Evolutionary conservation across 2,329 filamentous ascomycete species (phyloP), one percentile per base, ranked within the genome.

Genomic region (Trichoderma afroharzianum): DNA sequence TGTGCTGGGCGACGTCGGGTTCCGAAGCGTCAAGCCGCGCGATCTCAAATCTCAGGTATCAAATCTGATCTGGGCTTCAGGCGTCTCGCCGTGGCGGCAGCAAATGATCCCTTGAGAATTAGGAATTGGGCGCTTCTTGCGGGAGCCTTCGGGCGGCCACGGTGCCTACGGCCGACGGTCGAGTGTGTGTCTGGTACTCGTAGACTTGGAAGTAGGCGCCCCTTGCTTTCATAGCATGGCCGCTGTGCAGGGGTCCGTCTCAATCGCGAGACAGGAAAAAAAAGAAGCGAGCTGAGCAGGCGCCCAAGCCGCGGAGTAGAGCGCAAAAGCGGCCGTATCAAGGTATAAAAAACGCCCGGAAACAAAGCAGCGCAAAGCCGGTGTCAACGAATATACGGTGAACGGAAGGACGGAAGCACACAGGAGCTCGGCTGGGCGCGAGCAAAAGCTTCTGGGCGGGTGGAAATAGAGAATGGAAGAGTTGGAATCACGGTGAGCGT

Each of bases 181-280:
- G 50, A 50, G 50, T 39, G 30, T 70, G 68, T 70, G 68, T 30
- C 57, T 59, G 28, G 24, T 32, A 14, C 55, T 58, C 55, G 55
- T 32, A 43, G 28, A 70, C 33, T 55, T 55, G 59, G 47, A 63
- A 59, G 63, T 70, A 70, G 69, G 68, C 59, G 55, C 68, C 68
- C 71, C 71, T 72, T 59, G 63, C 71, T 59, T 62, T 58, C 53
- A 63, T 63, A 71, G 68, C 68, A 72, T 71, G 71, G 62, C 62
- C 57, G 71, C 55, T 28, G 61, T 53, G 62, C 71, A 72, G 68
- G 71, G 71, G 61, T 72, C 71, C 32, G 62, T 69, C 66, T 69
- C 64, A 61, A 72, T 43, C 18, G 63, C 70, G 53, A 66, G 64
- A 58, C 63, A 57, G 53, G 32, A 53, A 68, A 32, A 57, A 32